phyloP scores from a whole-genome alignment of 2,329 filamentous ascomycete genomes.

The Trematosphaeria pertusa region DNA sequence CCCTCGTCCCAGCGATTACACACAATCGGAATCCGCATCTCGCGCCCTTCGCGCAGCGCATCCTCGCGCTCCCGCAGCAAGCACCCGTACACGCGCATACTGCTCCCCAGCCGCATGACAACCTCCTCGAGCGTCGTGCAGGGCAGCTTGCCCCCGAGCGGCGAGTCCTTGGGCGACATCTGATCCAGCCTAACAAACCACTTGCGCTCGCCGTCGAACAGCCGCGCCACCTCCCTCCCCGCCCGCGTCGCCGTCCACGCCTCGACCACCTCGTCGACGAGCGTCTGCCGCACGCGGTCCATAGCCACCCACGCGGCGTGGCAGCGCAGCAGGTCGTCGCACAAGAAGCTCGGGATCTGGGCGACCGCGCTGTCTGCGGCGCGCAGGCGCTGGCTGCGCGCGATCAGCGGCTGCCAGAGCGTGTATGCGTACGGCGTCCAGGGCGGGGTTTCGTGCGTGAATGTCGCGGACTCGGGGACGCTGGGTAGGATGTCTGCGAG shows the following conservation, averaged over 20 bases:
- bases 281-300: neutral
- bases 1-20: slow-evolving; percentile 51
- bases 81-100: slow-evolving; percentile 46
- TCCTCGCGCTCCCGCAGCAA: slow-evolving; percentile 23
- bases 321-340: slow-evolving; percentile 39
- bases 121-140: slow-evolving; percentile 8
- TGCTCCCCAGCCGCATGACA: slow-evolving; percentile 48
- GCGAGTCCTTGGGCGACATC: slow-evolving; percentile 53
- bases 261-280: slow-evolving; percentile 12
- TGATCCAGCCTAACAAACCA: slow-evolving; percentile 53
- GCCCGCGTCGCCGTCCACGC: slow-evolving; percentile 4
- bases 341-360: slow-evolving; percentile 23
- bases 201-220: slow-evolving; percentile 14
- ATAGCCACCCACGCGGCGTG: slow-evolving; percentile 13
- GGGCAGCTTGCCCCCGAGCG: slow-evolving; percentile 6
- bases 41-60: slow-evolving; percentile 24
- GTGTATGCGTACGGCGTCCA: slow-evolving; percentile 48
- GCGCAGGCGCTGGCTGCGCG: slow-evolving; percentile 40
- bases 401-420: slow-evolving; percentile 53
- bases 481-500: slow-evolving; percentile 11
- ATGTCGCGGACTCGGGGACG: slow-evolving; percentile 10
- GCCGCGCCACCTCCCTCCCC: slow-evolving; percentile 3
- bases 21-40: slow-evolving; percentile 40
- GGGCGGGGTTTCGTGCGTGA: slow-evolving; percentile 20
- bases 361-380: slow-evolving; percentile 28